Percentiles rank a stretch among this genome's conserved stretches.
These are phyloP conservation scores for Cladophialophora immunda DNA, from an alignment of 2,329 filamentous ascomycete species.

Conservation along the genomic window DNA sequence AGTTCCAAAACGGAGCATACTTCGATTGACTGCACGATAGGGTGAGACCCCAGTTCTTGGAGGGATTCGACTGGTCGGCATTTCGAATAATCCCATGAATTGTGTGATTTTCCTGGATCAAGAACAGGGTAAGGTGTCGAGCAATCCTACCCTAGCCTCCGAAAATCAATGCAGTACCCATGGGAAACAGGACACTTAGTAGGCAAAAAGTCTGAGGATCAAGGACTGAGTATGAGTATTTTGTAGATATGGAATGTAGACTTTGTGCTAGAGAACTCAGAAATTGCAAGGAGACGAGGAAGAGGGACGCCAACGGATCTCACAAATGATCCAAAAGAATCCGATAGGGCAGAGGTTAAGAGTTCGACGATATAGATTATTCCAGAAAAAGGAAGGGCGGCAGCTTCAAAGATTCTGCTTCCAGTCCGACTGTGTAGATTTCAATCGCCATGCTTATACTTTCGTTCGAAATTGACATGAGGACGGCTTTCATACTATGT, in stretches of 20 bases:
- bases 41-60: not conserved
- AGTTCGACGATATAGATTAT: not conserved
- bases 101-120: not conserved
- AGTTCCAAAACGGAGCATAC: not conserved
- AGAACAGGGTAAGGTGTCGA: not conserved
- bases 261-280: not conserved
- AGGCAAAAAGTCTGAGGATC: not conserved
- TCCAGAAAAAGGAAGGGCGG: not conserved
- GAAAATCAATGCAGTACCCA: not conserved
- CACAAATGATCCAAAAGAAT: not conserved
- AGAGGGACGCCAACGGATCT: not conserved
- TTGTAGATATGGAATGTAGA: not conserved
- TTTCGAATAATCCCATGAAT: not conserved
- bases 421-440: not conserved
- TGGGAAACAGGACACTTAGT: not conserved
- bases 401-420: not conserved
- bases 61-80: not conserved
- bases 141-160: not conserved
- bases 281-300: not conserved
- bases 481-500: too few relatives aligned
- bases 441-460: too few relatives aligned
- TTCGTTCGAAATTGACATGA: not conserved
- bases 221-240: not conserved
- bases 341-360: not conserved
- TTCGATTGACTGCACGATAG: not conserved